Evolutionary conservation across 169 alveolate species (phyloP), one percentile per base, ranked within the genome.

Genomic region (Gregarina niphandrodes): DNA sequence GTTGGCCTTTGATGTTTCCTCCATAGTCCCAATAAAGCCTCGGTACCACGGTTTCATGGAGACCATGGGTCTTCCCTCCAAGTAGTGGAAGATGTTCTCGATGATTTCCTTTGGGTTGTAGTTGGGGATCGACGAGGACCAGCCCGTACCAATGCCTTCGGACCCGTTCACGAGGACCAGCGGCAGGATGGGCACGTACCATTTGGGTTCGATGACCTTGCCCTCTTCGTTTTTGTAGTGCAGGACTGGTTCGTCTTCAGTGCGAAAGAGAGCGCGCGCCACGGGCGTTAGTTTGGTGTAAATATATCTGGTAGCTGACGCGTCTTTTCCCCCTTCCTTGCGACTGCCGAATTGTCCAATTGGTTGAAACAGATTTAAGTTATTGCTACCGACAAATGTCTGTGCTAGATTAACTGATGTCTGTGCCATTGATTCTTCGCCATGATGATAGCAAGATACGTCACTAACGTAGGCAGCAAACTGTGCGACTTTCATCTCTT

Each of bases 361-460:
- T 5, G 97, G 97, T 69, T 59, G 34, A 5, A 50, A 36, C 37
- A 56, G 50, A 35, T 52, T 56, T 16, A 51, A 46, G 63, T 80
- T 80, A 63, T 84, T 79, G 15, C 93, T 63, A 11, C 99, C 99
- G 1, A 85, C 96, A 58, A 84, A 94, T 63, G 84, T 82, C 72
- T 94, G 95, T 3, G 98, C 99, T 96, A 94, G 82, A 39, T 89
- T 91, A 11, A 91, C 82, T 55, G 90, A 87, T 4, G 98, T 89
- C 26, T 74, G 81, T 44, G 80, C 88, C 45, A 94, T 57, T 19
- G 95, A 80, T 22, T 74, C 52, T 55, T 94, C 99, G 5, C 99
- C 99, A 64, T 94, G 99, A 60, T 94, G 99, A 70, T 94, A 94
- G 15, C 97, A 96, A 4, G 96, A 81, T 37, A 84, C 90, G 52